Evolutionary conservation across 768 basidiomycete genomes (phyloP).

Genomic region (Clitopilus passeckerianus): DNA sequence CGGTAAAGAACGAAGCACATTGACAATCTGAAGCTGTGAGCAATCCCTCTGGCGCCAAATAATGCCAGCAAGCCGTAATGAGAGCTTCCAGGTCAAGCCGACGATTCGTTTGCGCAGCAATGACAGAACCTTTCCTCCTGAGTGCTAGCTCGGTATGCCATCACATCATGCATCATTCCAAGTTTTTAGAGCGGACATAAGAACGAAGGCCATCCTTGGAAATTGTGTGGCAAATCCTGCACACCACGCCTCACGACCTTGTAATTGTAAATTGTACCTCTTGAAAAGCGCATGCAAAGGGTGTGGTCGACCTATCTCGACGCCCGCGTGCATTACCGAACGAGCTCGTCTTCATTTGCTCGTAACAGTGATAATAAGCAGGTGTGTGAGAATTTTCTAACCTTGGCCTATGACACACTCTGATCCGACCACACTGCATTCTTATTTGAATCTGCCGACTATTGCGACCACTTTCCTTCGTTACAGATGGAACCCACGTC

Average conservation of each 20-base stretch:
- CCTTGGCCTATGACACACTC: slow-evolving; percentile 3
- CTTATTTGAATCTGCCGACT: not conserved
- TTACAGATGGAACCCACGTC: slow-evolving; percentile 13
- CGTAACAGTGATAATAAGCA: slow-evolving; percentile 1
- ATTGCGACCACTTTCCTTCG: slow-evolving; percentile 2
- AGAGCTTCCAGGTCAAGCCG: not conserved
- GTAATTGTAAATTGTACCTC: not conserved
- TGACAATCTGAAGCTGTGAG: no score
- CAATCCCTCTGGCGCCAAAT: no score
- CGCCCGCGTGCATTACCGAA: not conserved
- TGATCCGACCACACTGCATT: slow-evolving; percentile 3
- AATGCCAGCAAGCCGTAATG: not conserved
- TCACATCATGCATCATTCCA: not conserved
- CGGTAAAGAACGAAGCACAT: no score
- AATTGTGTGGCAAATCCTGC: no score
- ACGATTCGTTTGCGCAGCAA: not conserved
- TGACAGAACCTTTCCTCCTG: not conserved
- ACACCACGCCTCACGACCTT: not conserved
- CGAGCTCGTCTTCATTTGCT: not conserved
- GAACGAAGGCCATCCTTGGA: not conserved
- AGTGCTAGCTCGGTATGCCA: not conserved
- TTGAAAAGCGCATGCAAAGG: not conserved
- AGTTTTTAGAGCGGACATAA: not conserved
- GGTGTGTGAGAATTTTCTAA: slow-evolving; percentile 7
- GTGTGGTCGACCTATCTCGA: slow-evolving; percentile 2